Evolutionary conservation across 106 monocot genomes (phyloP).

Genomic region (Agapanthus africanus): DNA sequence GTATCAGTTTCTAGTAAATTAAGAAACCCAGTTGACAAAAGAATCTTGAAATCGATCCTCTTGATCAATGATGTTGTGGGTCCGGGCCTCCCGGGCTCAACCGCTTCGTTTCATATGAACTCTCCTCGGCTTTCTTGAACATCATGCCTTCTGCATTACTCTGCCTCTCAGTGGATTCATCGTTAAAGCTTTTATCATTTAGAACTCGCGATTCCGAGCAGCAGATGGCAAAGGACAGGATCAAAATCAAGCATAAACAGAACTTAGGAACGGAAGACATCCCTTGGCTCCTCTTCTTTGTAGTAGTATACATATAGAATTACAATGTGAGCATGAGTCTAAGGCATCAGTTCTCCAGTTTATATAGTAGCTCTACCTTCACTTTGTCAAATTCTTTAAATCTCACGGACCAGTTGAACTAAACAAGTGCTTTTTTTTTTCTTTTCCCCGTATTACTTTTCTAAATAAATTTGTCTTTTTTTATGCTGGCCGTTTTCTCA

Average conservation of each 20-base stretch:
- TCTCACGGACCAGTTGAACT: not conserved
- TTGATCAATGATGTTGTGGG: constrained; percentile 24
- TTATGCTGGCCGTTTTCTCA: not conserved
- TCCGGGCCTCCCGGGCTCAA: constrained; percentile 32
- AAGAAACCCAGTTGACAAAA: not conserved
- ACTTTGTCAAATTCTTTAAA: not conserved
- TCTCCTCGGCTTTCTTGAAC: not conserved
- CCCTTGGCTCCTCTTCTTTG: not conserved
- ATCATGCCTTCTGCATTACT: not conserved
- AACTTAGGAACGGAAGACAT: not conserved
- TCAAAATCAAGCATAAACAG: constrained; percentile 10
- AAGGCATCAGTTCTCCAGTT: constrained; percentile 7
- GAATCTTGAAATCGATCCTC: not conserved
- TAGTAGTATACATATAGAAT: not conserved
- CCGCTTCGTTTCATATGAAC: constrained; percentile 15
- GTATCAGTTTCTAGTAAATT: not conserved
- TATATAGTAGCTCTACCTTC: constrained; percentile 7
- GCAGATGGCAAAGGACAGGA: constrained; percentile 6
- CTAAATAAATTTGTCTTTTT: not conserved
- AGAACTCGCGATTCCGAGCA: constrained; percentile 9
- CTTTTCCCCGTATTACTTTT: not conserved
- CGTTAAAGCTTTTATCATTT: not conserved
- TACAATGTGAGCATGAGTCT: constrained; percentile 11
- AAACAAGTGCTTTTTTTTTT: not conserved
- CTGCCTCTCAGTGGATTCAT: not conserved